Base-by-base conservation (phyloP, 495 filamentous ascomycete species). In the Neurospora pannonica region DNA sequence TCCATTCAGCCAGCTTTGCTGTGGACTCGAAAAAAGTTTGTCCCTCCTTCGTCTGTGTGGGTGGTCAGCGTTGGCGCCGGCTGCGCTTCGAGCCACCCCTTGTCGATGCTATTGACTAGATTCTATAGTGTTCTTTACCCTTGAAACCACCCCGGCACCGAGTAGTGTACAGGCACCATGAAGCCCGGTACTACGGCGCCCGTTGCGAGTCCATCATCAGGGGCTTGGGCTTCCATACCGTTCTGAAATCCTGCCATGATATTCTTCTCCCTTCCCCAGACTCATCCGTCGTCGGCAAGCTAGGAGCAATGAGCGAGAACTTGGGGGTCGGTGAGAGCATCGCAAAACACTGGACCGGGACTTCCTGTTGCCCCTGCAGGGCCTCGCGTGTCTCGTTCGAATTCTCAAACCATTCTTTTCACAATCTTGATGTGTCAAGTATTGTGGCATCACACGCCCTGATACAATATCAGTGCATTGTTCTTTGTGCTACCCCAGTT, bases 391-490 rank as follows among this genome's bases (percentile, higher is more conserved):
- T 31, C 28, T 67, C 28, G 48, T 5, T 60, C 24, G 13, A 31
- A 62, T 67, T 9, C 31, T 34, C 48, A 67, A 34, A 34, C 28
- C 54, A 36, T 67, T 67, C 28, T 67, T 34, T 28, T 15, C 28
- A 31, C 54, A 19, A 19, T 67, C 54, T 36, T 9, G 28, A 34
- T 67, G 54, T 34, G 28, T 67, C 54, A 67, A 48, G 77, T 73
- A 71, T 42, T 43, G 73, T 71, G 73, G 71, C 71, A 74, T 74
- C 69, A 75, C 76, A 78, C 77, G 73, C 73, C 38, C 39, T 75
- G 54, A 76, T 74, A 75, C 74, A 76, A 74, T 73, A 78, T 77
- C 77, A 72, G 75, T 72, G 71, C 79, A 75, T 76, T 78, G 70
- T 38, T 76, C 71, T 17, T 72, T 78, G 77, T 80, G 34, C 71